Evolutionary conservation across 257 asterid species (phyloP).

Genomic region (Agastache rugosa): DNA sequence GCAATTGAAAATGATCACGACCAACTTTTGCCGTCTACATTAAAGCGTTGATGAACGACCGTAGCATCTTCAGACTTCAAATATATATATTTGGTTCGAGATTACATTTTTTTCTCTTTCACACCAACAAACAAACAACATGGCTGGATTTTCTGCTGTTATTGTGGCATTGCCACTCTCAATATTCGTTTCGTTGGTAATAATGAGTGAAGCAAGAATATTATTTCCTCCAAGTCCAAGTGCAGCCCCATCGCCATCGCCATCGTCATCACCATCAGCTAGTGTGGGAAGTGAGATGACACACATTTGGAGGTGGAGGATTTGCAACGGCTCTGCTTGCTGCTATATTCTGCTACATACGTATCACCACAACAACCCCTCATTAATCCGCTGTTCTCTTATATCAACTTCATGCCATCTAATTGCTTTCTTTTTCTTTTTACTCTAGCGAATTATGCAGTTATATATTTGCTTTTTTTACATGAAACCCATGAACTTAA

Average conservation of each 20-base stretch:
- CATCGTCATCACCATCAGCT: too few species aligned
- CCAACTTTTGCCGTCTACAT: background rate
- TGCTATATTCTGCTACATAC: background rate
- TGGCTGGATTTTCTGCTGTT: constrained; percentile 34
- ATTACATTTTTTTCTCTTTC: background rate
- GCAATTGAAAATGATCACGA: background rate
- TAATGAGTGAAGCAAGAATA: constrained; percentile 5
- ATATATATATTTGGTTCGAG: too few species aligned
- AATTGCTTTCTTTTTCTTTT: too few species aligned
- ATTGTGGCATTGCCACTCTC: constrained; percentile 5
- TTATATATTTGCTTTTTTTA: too few species aligned
- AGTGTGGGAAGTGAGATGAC: background rate
- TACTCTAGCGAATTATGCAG: too few species aligned
- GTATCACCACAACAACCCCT: background rate
- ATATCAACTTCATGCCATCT: too few species aligned
- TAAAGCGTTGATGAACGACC: too few species aligned
- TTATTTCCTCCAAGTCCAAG: background rate
- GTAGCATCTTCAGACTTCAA: too few species aligned
- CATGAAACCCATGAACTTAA: too few species aligned
- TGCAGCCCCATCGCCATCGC: background rate
- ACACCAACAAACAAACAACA: background rate
- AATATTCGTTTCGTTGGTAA: background rate
- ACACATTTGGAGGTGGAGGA: background rate
- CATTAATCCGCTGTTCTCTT: too few species aligned
- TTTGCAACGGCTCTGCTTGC: background rate